These are phyloP conservation scores for Saccharomyces kudriavzevii DNA, from an alignment of 805 yeast species.

Conservation along the genomic window DNA sequence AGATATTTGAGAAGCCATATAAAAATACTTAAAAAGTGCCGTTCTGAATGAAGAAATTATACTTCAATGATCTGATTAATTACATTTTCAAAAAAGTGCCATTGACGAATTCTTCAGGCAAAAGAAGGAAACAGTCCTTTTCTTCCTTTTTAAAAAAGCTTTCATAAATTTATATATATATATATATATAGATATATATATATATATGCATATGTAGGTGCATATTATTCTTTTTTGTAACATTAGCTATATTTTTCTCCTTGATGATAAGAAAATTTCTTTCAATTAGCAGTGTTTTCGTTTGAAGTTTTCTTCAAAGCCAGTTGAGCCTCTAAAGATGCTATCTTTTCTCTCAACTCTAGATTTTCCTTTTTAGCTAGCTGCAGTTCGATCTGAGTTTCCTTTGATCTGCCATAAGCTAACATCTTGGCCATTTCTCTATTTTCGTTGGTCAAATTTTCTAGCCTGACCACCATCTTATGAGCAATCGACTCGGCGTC, in stretches of 20 bases:
- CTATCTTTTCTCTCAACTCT: slow-evolving; percentile 34
- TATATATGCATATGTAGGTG: not conserved
- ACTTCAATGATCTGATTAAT: not conserved
- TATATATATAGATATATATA: not conserved
- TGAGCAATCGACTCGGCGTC: slow-evolving; percentile 73
- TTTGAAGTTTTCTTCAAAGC: not conserved
- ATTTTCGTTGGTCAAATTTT: slow-evolving; percentile 58
- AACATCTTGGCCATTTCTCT: slow-evolving; percentile 60
- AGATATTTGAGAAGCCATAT: not conserved
- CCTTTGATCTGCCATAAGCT: slow-evolving; percentile 69
- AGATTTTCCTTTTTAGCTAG: slow-evolving; percentile 44
- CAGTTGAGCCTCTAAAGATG: slow-evolving; percentile 1
- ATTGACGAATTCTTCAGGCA: not conserved
- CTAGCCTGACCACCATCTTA: slow-evolving; percentile 55
- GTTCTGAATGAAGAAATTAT: not conserved
- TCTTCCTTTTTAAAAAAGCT: not conserved
- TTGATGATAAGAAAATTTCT: not conserved
- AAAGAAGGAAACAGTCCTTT: not conserved
- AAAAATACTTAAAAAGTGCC: not conserved
- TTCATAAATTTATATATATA: not conserved
- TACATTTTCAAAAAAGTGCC: too few relatives aligned
- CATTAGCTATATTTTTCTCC: not conserved
- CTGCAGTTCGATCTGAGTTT: slow-evolving; percentile 60
- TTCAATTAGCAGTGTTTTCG: not conserved
- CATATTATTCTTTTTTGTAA: not conserved